phyloP scores from a whole-genome alignment of 176 grass and related monocot genomes.

The Chloris gayana region DNA sequence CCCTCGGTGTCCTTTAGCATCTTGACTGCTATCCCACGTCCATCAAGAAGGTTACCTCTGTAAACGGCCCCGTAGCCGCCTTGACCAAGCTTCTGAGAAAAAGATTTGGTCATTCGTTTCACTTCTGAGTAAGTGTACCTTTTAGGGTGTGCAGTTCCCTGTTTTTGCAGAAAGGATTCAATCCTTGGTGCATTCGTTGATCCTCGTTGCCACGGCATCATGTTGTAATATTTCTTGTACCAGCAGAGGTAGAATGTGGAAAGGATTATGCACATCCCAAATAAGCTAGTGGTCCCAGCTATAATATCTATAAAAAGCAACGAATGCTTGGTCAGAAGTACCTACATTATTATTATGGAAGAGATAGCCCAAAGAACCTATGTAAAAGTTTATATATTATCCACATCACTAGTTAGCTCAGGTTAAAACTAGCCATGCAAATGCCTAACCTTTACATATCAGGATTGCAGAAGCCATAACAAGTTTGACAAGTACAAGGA shows the following conservation, averaged over 20 bases:
- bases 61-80: constrained; percentile 52
- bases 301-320: constrained; percentile 15
- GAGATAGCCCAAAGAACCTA: no score
- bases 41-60: constrained; percentile 50
- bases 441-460: no score
- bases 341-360: no score
- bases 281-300: neutral
- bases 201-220: neutral
- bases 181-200: constrained; percentile 35
- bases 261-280: constrained; percentile 5
- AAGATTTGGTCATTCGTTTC: constrained; percentile 43
- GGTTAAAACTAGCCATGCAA: no score
- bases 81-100: constrained; percentile 27
- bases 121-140: constrained; percentile 40
- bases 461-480: no score
- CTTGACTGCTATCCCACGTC: constrained; percentile 45
- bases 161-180: constrained; percentile 36
- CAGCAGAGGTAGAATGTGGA: neutral
- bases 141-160: constrained; percentile 28
- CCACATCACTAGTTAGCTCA: no score
- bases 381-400: no score
- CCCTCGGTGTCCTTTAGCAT: constrained; percentile 37
- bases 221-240: constrained; percentile 4
- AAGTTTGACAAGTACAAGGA: no score
- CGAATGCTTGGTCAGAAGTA: no score